Conservation (phyloP, 2,329 filamentous ascomycete species). For the Pseudogymnoascus sp. region DNA sequence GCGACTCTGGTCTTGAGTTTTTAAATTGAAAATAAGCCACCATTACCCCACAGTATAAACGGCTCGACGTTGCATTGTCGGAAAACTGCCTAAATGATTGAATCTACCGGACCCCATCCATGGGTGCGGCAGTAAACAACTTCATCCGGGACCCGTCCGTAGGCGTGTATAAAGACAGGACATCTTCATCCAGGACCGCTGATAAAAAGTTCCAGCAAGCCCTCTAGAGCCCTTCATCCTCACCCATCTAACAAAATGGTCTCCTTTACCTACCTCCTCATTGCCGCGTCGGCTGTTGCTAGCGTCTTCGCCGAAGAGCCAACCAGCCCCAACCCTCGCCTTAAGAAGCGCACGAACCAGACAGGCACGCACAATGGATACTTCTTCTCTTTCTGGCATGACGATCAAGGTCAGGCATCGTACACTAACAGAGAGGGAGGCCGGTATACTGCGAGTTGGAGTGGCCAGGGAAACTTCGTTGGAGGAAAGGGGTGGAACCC, state of each 20-base stretch:
- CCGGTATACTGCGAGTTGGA: constrained; percentile 41
- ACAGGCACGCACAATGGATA: background rate
- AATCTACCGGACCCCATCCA: background rate
- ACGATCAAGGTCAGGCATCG: constrained; percentile 38
- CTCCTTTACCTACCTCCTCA: background rate
- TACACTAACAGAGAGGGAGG: constrained; percentile 47
- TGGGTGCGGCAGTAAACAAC: background rate
- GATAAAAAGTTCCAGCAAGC: background rate
- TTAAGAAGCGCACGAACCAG: constrained; percentile 5
- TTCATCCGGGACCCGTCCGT: background rate
- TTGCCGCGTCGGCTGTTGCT: background rate
- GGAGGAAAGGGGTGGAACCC: constrained; percentile 40
- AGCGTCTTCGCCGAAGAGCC: background rate
- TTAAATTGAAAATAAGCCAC: background rate
- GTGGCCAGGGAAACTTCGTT: constrained; percentile 36
- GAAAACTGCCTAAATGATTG: constrained; percentile 7
- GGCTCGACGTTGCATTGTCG: background rate
- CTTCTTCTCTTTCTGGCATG: constrained; percentile 39
- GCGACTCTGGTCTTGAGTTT: background rate
- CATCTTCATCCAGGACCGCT: background rate
- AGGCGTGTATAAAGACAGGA: background rate
- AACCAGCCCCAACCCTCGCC: constrained; percentile 1
- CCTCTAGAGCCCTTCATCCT: background rate
- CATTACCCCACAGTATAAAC: background rate
- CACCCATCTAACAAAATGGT: background rate